These are phyloP conservation scores for Colletotrichum sp. DNA, from an alignment of 2,329 filamentous ascomycete genomes.

Conservation along the genomic window DNA sequence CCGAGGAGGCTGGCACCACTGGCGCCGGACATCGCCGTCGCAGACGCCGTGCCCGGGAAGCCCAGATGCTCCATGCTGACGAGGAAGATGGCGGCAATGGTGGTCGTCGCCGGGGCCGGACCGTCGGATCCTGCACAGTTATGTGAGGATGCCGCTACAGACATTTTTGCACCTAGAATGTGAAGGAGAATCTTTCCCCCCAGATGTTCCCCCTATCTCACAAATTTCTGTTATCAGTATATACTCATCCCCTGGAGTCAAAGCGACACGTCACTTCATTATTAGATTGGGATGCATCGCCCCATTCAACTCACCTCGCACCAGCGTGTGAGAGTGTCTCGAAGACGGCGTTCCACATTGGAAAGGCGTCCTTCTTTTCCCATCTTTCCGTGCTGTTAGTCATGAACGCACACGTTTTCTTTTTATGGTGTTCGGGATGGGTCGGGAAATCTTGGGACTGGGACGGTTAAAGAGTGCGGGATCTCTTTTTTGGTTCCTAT, in stretches of 20 bases:
- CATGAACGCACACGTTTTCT: not conserved
- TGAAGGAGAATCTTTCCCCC: not conserved
- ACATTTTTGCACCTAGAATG: not conserved
- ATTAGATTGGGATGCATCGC: conserved; percentile 6
- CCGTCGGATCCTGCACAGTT: conserved; percentile 64
- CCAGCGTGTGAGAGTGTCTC: not conserved
- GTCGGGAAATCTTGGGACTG: not conserved
- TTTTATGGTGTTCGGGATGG: not conserved
- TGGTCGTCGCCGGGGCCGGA: conserved; percentile 67
- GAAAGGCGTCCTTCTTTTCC: not conserved
- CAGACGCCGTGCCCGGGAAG: conserved; percentile 79
- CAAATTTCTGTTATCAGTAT: not conserved
- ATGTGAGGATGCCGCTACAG: conserved; percentile 56
- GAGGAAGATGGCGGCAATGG: conserved; percentile 74
- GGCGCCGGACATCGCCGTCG: conserved; percentile 73
- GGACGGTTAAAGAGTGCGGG: not conserved
- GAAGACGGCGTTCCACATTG: conserved; percentile 10
- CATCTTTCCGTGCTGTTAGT: not conserved
- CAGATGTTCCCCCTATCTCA: not conserved
- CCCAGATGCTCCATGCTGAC: conserved; percentile 78
- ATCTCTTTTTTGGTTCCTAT: not conserved
- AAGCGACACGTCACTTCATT: not conserved
- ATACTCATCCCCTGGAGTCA: not conserved
- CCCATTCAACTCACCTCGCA: not conserved
- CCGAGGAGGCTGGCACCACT: conserved; percentile 77